Base-by-base conservation (phyloP, 148 eudicot genomes). In the Dysphania ambrosioides region DNA sequence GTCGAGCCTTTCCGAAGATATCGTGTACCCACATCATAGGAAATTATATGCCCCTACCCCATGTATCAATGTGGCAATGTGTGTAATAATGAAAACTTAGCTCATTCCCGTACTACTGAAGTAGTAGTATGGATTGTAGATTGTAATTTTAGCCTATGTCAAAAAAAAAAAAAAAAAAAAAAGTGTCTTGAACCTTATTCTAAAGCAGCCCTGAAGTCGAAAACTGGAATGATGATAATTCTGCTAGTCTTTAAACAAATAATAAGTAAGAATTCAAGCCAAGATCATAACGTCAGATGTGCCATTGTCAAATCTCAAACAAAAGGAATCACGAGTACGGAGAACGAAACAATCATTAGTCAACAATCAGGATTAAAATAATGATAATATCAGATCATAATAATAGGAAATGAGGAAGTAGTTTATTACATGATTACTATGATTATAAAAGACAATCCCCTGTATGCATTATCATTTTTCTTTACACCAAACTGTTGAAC, bases 401-500 rank as follows among this genome's bases (percentile, higher is more conserved):
- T 51, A 31, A 6, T 31, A 34, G 29, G 40, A 56, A 32, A 47
- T 29, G 29, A n/a, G n/a, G n/a, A 8, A 44, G 56, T 15, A 26
- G 57, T 42, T 59, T 77, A 62, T 34, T 71, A 71, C 70, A 71
- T 61, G 23, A 19, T 47, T 12, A 47, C 53, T 47, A n/a, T 38
- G 7, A 71, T n/a, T 36, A 41, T 71, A 71, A 78, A 70, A 29
- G 58, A 23, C 31, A 72, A 66, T 29, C 35, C 57, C 32, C 26
- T 53, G 29, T 78, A 78, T 53, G 57, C 51, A 71, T 78, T 11
- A 64, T 12, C 75, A 77, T 65, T 29, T 41, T 66, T 23, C 72
- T 72, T 78, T 78, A 78, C 72, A 78, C 47, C 71, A 78, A 41
- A 41, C 72, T 78, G 31, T 40, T 29, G 53, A 47, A 16, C 53